These are phyloP conservation scores for Penicillium desertorum DNA, from an alignment of 495 filamentous ascomycete genomes.

Conservation along the genomic window DNA sequence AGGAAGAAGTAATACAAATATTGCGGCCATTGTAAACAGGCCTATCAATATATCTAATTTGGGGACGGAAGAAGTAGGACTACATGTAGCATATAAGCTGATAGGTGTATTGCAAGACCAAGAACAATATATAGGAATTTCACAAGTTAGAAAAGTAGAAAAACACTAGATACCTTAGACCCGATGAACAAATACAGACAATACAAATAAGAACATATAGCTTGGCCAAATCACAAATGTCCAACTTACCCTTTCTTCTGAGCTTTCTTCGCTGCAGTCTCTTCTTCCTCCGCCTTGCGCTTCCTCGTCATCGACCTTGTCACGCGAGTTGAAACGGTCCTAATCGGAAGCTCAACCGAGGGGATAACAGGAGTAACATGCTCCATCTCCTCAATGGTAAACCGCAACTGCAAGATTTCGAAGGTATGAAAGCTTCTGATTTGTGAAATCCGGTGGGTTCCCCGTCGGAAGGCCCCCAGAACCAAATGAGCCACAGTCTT, in stretches of 20 bases:
- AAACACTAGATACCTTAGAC: background rate
- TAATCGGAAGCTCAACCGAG: no score
- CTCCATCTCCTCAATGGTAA: constrained; percentile 2
- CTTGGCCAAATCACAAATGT: background rate
- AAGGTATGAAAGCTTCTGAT: background rate
- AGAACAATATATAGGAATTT: no score
- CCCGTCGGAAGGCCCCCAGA: constrained; percentile 5
- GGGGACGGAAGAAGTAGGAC: no score
- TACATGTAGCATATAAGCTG: no score
- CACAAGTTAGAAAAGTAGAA: background rate
- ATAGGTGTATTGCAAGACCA: no score
- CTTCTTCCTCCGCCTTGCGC: background rate
- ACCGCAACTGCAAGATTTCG: constrained; percentile 1
- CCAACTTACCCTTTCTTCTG: background rate
- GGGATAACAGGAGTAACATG: background rate
- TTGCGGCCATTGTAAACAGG: no score
- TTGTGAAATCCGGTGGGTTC: constrained; percentile 4
- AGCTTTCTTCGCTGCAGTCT: background rate
- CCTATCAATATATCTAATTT: no score
- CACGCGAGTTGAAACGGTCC: background rate
- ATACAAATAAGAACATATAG: background rate
- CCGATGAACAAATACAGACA: background rate
- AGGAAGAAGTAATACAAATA: no score
- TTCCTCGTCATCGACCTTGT: background rate
- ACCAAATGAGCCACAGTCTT: background rate